Conservation (phyloP, 208 protist genomes). For the Spongospora subterranea region DNA sequence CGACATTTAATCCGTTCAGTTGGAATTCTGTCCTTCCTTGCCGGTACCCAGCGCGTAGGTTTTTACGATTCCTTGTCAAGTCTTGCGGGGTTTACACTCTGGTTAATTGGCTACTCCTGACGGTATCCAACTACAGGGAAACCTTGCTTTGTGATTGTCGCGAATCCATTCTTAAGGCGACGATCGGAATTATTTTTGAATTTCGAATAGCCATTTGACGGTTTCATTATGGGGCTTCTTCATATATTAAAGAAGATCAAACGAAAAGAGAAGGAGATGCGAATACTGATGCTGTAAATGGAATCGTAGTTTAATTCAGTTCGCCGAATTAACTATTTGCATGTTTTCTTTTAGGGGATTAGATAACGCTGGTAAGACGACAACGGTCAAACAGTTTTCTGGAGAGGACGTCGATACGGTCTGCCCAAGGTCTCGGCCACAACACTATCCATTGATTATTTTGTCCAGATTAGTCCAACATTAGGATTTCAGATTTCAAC, state of each 20-base stretch:
- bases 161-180: no score
- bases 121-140: no score
- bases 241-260: slow-evolving; percentile 97
- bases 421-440: slow-evolving; percentile 78
- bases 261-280: slow-evolving; percentile 97
- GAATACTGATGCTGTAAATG: slow-evolving; percentile 91
- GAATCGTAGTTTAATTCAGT: slow-evolving; percentile 66
- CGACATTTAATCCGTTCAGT: no score
- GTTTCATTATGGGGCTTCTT: slow-evolving; percentile 94
- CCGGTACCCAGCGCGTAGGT: no score
- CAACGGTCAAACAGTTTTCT: slow-evolving; percentile 98
- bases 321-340: slow-evolving; percentile 32
- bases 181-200: no score
- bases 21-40: no score
- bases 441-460: slow-evolving; percentile 38
- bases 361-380: slow-evolving; percentile 99
- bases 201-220: no score
- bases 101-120: no score
- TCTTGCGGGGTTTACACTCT: no score
- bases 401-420: slow-evolving; percentile 98
- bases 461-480: slow-evolving; percentile 37
- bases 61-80: no score
- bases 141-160: no score
- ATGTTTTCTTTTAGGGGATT: slow-evolving; percentile 77
- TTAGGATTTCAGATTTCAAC: slow-evolving; percentile 37